Evolutionary conservation across 345 rosid species (phyloP).

Genomic region (Populus tremula): DNA sequence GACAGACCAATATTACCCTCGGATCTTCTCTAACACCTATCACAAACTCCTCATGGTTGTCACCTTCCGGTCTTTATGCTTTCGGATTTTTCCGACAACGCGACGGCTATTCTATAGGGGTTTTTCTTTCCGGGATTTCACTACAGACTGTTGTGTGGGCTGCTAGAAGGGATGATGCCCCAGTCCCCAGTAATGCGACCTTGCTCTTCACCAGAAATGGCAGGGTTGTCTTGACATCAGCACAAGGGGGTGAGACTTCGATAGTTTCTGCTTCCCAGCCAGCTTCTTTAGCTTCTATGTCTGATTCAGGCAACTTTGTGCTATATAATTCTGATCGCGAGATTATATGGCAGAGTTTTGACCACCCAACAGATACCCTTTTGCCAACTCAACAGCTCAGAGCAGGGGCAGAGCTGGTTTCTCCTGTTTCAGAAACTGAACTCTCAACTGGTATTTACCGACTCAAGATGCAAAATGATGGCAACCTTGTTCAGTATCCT

Average conservation of each 20-base stretch:
- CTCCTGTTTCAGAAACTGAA: constrained; percentile 11
- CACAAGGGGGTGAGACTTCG: background rate
- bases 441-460: constrained; percentile 14
- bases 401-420: constrained; percentile 6
- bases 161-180: constrained; percentile 14
- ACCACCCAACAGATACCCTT: constrained; percentile 17
- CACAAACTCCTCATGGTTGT: constrained; percentile 24
- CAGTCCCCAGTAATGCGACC: constrained; percentile 8
- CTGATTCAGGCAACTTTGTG: constrained; percentile 24
- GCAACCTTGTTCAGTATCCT: constrained; percentile 34
- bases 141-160: constrained; percentile 17
- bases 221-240: constrained; percentile 8
- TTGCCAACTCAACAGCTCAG: constrained; percentile 16
- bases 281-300: constrained; percentile 19
- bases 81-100: constrained; percentile 35
- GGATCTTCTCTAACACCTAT: constrained; percentile 25
- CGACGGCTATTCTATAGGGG: constrained; percentile 25
- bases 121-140: constrained; percentile 21
- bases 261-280: background rate
- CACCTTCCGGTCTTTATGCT: constrained; percentile 33
- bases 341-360: constrained; percentile 22
- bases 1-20: constrained; percentile 14
- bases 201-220: constrained; percentile 2
- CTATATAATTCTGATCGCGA: constrained; percentile 1
- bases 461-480: constrained; percentile 25